phyloP scores from a whole-genome alignment of 2,329 filamentous ascomycete genomes.

The Esteya vermicola region DNA sequence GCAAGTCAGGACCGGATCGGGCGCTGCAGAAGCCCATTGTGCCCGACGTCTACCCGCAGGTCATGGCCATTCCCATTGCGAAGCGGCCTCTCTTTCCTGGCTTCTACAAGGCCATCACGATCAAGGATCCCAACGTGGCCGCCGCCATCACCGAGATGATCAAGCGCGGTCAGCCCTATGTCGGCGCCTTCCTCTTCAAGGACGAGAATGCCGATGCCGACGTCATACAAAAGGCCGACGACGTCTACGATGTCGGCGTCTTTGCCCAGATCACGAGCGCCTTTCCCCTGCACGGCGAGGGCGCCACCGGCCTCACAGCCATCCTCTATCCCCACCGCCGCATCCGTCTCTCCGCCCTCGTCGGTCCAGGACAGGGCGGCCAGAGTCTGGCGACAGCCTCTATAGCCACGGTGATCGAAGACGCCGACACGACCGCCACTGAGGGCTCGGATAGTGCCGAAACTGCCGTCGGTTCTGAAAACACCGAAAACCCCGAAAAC shows the following conservation, averaged over 20 bases:
- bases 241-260: constrained; percentile 91
- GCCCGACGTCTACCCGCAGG: constrained; percentile 91
- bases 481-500: not conserved
- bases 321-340: constrained; percentile 92
- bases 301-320: constrained; percentile 71
- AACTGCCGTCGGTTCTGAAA: not conserved
- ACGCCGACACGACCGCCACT: not conserved
- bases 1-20: constrained; percentile 52
- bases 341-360: constrained; percentile 75
- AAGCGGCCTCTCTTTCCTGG: constrained; percentile 89
- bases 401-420: not conserved
- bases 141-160: constrained; percentile 92
- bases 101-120: constrained; percentile 98
- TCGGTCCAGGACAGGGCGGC: constrained; percentile 50
- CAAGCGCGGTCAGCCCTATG: constrained; percentile 91
- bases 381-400: constrained; percentile 15
- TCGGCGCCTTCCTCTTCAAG: constrained; percentile 93
- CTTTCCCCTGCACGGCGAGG: constrained; percentile 79
- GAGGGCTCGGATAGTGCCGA: not conserved
- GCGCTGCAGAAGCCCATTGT: constrained; percentile 77
- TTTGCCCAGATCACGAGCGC: constrained; percentile 97
- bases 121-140: constrained; percentile 82
- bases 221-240: constrained; percentile 75
- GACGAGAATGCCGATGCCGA: constrained; percentile 91
- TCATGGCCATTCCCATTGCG: constrained; percentile 92